Evolutionary conservation across 495 filamentous ascomycete species (phyloP), one percentile per base, ranked within the genome.

Genomic region (Penicillium mononematosum): DNA sequence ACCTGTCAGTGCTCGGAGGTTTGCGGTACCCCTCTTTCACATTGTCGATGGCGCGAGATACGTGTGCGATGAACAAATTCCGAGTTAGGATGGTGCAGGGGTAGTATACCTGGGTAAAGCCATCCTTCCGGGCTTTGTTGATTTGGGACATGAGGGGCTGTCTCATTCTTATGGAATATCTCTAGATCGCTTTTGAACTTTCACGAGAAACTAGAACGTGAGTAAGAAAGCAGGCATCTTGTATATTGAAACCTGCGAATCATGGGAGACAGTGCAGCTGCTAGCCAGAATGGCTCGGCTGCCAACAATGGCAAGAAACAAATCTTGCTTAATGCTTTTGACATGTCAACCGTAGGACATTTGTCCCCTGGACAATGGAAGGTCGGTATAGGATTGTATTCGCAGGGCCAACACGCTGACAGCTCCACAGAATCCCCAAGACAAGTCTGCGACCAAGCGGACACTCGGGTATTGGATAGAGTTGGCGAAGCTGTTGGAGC

Each of bases 261-360:
- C 22, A 70, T 70, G 68, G 63, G 63, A 25, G 63, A 66, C 36
- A 53, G 31, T 29, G 16, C 27, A 39, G 17, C 45, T 8, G 27
- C 9, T 16, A 22, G 45, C 48, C 56, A 58, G 31, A 39, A 61
- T 59, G 56, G 55, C 56, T 14, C 32, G 2, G 36, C 19, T 24
- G 46, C 47, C 34, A 43, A 27, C 39, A 63, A 59, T 61, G 56
- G 60, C 56, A 86, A 81, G 65, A 86, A 85, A 67, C 78, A 80
- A 43, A 79, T 86, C 27, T 78, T 88, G 55, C 66, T 88, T 55
- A 87, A 88, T 69, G 85, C 83, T 27, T 88, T 88, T 59, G 84
- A 84, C 27, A 80, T 81, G 77, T 83, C 68, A 38, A 84, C 81
- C 49, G 74, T 81, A 57, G 86, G 85, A 12, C 85, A 89, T 67